These are phyloP conservation scores for Diaporthe vexans DNA, from an alignment of 2,329 filamentous ascomycete genomes.

Conservation along the genomic window DNA sequence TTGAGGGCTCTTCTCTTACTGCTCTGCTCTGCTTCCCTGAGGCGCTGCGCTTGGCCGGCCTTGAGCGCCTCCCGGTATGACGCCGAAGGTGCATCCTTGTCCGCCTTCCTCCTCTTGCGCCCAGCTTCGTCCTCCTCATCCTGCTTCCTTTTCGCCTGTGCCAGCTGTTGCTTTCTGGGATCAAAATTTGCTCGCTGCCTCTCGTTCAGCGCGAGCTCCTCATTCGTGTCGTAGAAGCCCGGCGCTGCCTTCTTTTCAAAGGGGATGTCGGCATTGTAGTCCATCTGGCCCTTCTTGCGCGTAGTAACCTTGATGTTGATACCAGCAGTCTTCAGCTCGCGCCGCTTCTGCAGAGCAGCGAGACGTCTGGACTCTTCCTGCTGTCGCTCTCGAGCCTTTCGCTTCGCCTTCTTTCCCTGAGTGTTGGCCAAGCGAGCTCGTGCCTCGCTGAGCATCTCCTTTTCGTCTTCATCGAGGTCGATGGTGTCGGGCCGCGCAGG, in stretches of 20 bases:
- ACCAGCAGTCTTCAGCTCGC: conserved; percentile 96
- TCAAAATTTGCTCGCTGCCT: conserved; percentile 88
- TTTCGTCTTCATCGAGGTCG: conserved; percentile 98
- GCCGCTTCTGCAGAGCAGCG: conserved; percentile 91
- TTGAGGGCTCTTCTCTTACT: conserved; percentile 90
- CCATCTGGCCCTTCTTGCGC: conserved; percentile 96
- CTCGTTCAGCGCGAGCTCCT: conserved; percentile 87
- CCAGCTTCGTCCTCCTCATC: conserved; percentile 87
- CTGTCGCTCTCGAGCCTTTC: conserved; percentile 95
- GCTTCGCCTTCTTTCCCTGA: conserved; percentile 98
- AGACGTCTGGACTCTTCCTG: conserved; percentile 93
- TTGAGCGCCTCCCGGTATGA: conserved; percentile 90
- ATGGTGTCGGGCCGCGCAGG: conserved; percentile 96
- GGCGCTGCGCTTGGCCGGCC: conserved; percentile 93
- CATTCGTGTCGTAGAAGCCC: conserved; percentile 93
- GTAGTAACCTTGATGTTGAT: conserved; percentile 98
- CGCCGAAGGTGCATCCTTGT: conserved; percentile 83
- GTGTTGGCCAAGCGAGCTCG: conserved; percentile 96
- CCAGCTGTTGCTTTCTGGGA: conserved; percentile 90
- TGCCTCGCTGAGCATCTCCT: conserved; percentile 99
- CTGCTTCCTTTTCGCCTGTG: conserved; percentile 89
- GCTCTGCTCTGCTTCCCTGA: conserved; percentile 95
- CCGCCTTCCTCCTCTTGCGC: conserved; percentile 88
- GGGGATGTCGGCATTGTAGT: conserved; percentile 99
- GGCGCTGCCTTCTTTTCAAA: conserved; percentile 92